Evolutionary conservation across 2,329 filamentous ascomycete species (phyloP).

Genomic region (Fusarium guadeloupense): DNA sequence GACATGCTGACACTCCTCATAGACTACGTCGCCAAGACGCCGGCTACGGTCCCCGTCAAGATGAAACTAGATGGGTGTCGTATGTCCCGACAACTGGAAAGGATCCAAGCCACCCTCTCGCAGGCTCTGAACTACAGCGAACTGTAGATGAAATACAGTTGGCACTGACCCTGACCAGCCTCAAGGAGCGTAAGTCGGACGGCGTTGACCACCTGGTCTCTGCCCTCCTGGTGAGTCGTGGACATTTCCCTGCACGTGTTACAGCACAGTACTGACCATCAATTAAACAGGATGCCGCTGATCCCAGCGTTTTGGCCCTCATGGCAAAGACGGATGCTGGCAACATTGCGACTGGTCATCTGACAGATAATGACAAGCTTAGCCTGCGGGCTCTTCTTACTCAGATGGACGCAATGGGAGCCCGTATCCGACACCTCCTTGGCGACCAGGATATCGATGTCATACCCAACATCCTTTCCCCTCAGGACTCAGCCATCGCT

Average conservation of each 20-base stretch:
- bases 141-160: conserved; percentile 72
- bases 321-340: conserved; percentile 59
- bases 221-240: conserved; percentile 68
- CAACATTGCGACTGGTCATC: conserved; percentile 52
- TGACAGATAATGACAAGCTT: conserved; percentile 54
- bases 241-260: neutral
- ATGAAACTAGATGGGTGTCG: conserved; percentile 46
- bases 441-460: conserved; percentile 44
- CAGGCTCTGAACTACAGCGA: conserved; percentile 52
- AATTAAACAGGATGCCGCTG: conserved; percentile 53
- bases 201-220: conserved; percentile 64
- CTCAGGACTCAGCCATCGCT: conserved; percentile 43
- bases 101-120: conserved; percentile 29
- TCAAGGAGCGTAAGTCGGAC: conserved; percentile 61
- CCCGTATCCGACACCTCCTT: conserved; percentile 54
- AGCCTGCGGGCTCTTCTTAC: conserved; percentile 60
- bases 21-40: conserved; percentile 52
- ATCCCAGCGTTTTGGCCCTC: conserved; percentile 55
- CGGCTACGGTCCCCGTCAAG: conserved; percentile 48
- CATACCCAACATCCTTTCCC: conserved; percentile 41
- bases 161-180: conserved; percentile 69
- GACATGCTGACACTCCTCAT: conserved; percentile 22
- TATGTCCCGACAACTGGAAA: conserved; percentile 39
- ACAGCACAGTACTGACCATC: conserved; percentile 19
- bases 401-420: conserved; percentile 56